Evolutionary conservation across 345 rosid species (phyloP).

Genomic region (Hibiscus mutabilis): DNA sequence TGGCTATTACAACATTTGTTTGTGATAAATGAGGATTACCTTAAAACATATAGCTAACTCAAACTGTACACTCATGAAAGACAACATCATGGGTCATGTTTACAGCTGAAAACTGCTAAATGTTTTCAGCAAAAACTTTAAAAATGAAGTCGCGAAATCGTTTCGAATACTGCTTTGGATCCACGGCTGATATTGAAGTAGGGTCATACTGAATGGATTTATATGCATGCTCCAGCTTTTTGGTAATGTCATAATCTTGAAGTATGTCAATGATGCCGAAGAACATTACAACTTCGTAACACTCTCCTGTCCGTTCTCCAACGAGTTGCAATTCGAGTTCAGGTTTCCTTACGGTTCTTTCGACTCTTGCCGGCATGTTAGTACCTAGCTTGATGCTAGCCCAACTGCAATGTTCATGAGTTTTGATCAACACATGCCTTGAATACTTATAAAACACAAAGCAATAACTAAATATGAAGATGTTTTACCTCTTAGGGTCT

Average conservation of each 20-base stretch:
- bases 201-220: slow-evolving; percentile 85
- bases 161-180: slow-evolving; percentile 75
- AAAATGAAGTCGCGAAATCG: slow-evolving; percentile 77
- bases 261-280: slow-evolving; percentile 84
- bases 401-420: slow-evolving; percentile 45
- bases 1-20: neutral
- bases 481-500: slow-evolving; percentile 33
- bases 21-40: neutral
- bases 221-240: slow-evolving; percentile 85
- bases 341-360: slow-evolving; percentile 56
- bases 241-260: too few species aligned
- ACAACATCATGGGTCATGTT: neutral
- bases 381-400: slow-evolving; percentile 59
- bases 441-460: neutral
- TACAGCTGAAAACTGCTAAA: neutral
- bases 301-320: slow-evolving; percentile 75
- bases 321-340: slow-evolving; percentile 54
- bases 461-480: neutral
- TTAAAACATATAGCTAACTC: neutral
- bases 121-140: slow-evolving; percentile 61
- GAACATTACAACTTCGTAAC: slow-evolving; percentile 69
- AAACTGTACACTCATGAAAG: too few species aligned
- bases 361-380: slow-evolving; percentile 75
- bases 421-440: neutral
- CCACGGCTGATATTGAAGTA: slow-evolving; percentile 74